phyloP scores from a whole-genome alignment of 257 asterid species.

The Solanum clarkiae region DNA sequence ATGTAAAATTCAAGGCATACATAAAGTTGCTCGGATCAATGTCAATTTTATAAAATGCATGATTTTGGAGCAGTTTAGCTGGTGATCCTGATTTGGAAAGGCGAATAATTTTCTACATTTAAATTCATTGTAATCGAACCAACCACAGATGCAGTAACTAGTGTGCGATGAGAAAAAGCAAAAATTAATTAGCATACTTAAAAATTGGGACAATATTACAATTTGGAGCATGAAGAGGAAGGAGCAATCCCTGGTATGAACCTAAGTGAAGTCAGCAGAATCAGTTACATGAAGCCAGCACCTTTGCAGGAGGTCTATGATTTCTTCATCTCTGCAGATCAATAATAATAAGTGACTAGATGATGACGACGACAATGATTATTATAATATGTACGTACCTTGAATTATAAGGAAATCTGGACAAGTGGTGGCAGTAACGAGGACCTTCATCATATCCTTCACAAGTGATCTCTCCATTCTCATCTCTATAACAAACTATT shows the following conservation, averaged over 20 bases:
- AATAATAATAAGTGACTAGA: neutral
- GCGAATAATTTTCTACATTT: neutral
- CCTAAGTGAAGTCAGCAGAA: neutral
- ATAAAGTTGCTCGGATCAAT: conserved; percentile 14
- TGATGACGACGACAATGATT: neutral
- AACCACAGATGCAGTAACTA: neutral
- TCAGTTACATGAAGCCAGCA: neutral
- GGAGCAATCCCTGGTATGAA: neutral
- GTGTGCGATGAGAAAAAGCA: neutral
- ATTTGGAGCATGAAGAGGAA: neutral
- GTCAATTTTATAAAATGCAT: conserved; percentile 21
- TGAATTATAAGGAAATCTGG: neutral
- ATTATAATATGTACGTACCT: conserved; percentile 7
- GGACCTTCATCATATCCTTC: conserved; percentile 29
- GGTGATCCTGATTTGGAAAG: neutral
- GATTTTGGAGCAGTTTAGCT: neutral
- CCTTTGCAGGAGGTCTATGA: neutral
- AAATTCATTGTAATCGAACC: neutral
- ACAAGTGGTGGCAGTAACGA: neutral
- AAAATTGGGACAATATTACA: neutral
- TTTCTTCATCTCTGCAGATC: neutral
- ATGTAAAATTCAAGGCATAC: conserved; percentile 12
- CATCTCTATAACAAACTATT: conserved; percentile 18
- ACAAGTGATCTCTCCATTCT: conserved; percentile 15
- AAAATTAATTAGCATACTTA: neutral